Evolutionary conservation across 805 yeast species (phyloP).

Genomic region (Lipomyces yamanashiensis): DNA sequence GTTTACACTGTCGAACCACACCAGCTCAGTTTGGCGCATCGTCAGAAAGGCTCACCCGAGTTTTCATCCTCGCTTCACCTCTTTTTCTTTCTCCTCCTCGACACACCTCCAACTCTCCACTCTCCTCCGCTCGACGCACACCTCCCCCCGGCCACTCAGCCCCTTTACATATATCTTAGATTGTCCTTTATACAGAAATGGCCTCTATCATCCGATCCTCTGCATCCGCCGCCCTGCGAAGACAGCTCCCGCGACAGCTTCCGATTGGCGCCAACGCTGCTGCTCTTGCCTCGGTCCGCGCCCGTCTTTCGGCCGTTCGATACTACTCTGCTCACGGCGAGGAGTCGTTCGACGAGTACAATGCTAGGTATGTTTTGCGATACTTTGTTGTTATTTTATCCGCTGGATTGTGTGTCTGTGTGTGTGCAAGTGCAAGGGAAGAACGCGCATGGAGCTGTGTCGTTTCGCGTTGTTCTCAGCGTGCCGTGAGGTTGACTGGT

Average conservation of each 20-base stretch:
- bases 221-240: constrained; percentile 13
- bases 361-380: constrained; percentile 61
- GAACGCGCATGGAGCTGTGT: too few species aligned
- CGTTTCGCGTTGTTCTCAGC: too few species aligned
- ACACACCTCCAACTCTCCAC: not conserved
- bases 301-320: constrained; percentile 51
- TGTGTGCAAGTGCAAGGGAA: not conserved
- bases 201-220: constrained; percentile 29
- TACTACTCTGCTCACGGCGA: constrained; percentile 81
- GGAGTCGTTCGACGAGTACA: constrained; percentile 94
- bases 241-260: constrained; percentile 6
- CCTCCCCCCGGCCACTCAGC: not conserved
- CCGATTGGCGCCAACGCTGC: constrained; percentile 11
- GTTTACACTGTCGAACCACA: not conserved
- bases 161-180: not conserved
- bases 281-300: constrained; percentile 27
- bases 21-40: constrained; percentile 1
- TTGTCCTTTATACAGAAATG: constrained; percentile 9
- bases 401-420: not conserved
- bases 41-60: constrained; percentile 18
- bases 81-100: not conserved
- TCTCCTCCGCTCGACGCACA: not conserved
- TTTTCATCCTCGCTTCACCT: not conserved
- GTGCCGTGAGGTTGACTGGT: too few species aligned
- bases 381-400: not conserved